Evolutionary conservation across 2,329 filamentous ascomycete genomes (phyloP).

Genomic region (Trichoderma sp.): DNA sequence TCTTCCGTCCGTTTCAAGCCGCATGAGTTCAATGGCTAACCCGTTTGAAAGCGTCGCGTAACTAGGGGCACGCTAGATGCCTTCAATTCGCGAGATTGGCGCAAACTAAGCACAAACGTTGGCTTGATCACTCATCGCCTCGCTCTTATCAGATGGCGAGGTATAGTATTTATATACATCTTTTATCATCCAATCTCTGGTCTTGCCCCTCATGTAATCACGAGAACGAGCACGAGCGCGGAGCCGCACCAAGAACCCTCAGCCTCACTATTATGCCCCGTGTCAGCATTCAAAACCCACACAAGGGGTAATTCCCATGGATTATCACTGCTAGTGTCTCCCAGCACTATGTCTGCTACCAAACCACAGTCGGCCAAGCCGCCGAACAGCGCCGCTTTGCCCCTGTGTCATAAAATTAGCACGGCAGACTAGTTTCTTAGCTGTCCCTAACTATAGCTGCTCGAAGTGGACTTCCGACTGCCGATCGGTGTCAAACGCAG

Average conservation of each 20-base stretch:
- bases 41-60: neutral
- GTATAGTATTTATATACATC: neutral
- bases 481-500: conserved; percentile 7
- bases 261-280: neutral
- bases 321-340: neutral
- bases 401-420: conserved; percentile 7
- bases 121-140: neutral
- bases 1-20: neutral
- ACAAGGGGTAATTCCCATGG: neutral
- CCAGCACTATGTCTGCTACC: neutral
- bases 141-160: neutral
- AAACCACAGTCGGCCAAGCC: neutral
- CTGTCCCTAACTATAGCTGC: neutral
- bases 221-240: neutral
- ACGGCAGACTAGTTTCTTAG: conserved; percentile 2
- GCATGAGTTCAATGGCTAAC: neutral
- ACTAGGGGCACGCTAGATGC: neutral
- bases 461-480: neutral
- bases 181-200: neutral
- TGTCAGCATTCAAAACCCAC: neutral
- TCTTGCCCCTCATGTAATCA: neutral
- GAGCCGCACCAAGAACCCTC: neutral
- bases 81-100: neutral
- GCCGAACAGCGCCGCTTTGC: neutral
- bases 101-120: neutral